phyloP scores from a whole-genome alignment of 2,329 filamentous ascomycete genomes.

The Fusarium sp. region DNA sequence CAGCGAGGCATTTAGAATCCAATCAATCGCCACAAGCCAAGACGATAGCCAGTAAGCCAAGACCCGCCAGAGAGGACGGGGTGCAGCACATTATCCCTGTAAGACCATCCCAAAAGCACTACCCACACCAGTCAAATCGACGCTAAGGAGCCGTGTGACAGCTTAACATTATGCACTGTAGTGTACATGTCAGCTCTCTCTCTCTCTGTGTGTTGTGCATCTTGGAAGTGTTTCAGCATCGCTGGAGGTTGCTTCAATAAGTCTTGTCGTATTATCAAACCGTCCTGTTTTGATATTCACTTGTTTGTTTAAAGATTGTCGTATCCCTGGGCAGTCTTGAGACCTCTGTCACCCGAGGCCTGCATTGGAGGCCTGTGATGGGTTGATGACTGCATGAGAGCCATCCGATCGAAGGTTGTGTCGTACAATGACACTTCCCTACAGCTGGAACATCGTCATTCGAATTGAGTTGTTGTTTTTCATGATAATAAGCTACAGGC shows the following conservation, averaged over 20 bases:
- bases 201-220: neutral
- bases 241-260: slow-evolving; percentile 21
- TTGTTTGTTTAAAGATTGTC: neutral
- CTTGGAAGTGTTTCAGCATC: slow-evolving; percentile 26
- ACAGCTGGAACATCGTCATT: slow-evolving; percentile 15
- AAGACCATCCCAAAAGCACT: neutral
- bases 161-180: slow-evolving; percentile 16
- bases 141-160: slow-evolving; percentile 33
- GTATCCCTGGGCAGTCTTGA: slow-evolving; percentile 10
- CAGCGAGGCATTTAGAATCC: slow-evolving; percentile 29
- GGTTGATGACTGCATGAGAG: neutral
- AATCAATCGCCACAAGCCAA: slow-evolving; percentile 35
- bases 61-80: slow-evolving; percentile 22
- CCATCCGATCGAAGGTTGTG: slow-evolving; percentile 7
- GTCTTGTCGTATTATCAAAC: slow-evolving; percentile 4
- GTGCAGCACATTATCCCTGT: slow-evolving; percentile 23
- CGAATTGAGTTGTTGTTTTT: neutral
- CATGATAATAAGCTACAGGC: neutral
- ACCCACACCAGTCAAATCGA: slow-evolving; percentile 24
- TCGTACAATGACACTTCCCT: slow-evolving; percentile 12
- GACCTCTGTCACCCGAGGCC: slow-evolving; percentile 19
- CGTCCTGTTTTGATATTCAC: slow-evolving; percentile 13
- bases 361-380: slow-evolving; percentile 18
- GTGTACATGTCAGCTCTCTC: slow-evolving; percentile 6
- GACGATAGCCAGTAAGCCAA: slow-evolving; percentile 22